These are phyloP conservation scores for Cryptococcus maquisensis DNA, from an alignment of 1,284 basidiomycete genomes.

Conservation along the genomic window DNA sequence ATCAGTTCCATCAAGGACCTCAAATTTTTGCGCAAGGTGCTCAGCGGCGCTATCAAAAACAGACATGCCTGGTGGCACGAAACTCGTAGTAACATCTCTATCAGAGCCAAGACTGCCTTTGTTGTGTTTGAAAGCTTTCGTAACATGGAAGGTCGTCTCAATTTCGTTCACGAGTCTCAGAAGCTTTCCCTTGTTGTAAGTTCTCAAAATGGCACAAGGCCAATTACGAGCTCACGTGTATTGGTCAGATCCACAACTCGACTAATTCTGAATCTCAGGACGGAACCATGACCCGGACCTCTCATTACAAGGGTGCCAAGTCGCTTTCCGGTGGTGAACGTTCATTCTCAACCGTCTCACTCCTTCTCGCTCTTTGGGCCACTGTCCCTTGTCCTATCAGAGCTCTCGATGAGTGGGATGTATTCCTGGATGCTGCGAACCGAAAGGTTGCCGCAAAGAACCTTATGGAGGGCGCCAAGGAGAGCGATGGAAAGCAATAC, in stretches of 20 bases:
- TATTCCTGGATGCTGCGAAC: constrained; percentile 90
- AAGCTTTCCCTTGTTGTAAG: constrained; percentile 66
- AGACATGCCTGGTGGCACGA: constrained; percentile 76
- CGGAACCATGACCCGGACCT: constrained; percentile 6
- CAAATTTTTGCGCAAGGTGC: constrained; percentile 37
- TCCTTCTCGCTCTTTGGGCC: constrained; percentile 91
- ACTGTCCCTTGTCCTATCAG: constrained; percentile 88
- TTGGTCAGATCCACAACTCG: constrained; percentile 28
- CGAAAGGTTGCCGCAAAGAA: constrained; percentile 85
- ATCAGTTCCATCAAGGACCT: constrained; percentile 8
- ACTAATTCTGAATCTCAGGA: constrained; percentile 11
- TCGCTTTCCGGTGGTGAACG: constrained; percentile 85
- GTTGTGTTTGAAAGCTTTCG: constrained; percentile 75
- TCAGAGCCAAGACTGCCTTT: constrained; percentile 80
- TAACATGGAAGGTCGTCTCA: constrained; percentile 72
- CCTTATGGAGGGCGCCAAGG: constrained; percentile 84
- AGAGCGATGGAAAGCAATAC: constrained; percentile 80
- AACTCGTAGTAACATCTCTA: constrained; percentile 78
- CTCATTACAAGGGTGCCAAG: constrained; percentile 61
- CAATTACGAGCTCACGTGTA: neutral
- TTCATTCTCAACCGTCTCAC: constrained; percentile 91
- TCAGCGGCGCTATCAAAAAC: constrained; percentile 33
- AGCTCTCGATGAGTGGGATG: constrained; percentile 86
- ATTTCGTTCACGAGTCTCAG: constrained; percentile 70
- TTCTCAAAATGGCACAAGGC: constrained; percentile 3